Evolutionary conservation across 1,284 basidiomycete genomes (phyloP).

Genomic region (Tilletia setariae): DNA sequence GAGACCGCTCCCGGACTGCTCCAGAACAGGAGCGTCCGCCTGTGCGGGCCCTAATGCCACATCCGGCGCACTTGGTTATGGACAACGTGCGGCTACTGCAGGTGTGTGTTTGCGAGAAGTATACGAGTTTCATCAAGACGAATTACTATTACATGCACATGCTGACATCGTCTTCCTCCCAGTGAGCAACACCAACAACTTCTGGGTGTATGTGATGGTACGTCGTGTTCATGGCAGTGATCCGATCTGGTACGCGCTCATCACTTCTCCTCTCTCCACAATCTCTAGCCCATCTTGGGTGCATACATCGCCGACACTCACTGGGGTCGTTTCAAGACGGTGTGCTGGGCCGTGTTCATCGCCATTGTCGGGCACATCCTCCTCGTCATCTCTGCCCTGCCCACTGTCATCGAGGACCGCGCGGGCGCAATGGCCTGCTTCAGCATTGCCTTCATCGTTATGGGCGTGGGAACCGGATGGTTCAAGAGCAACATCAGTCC

Average conservation of each 20-base stretch:
- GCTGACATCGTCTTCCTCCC: slow-evolving; percentile 16
- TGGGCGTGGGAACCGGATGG: slow-evolving; percentile 65
- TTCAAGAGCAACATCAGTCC: slow-evolving; percentile 65
- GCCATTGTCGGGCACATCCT: slow-evolving; percentile 64
- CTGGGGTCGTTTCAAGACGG: slow-evolving; percentile 59
- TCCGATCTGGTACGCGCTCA: too few relatives aligned
- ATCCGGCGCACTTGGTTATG: slow-evolving; percentile 46
- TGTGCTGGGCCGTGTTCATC: slow-evolving; percentile 55
- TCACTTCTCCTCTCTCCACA: slow-evolving; percentile 17
- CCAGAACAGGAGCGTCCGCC: slow-evolving; percentile 32
- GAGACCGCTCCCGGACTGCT: slow-evolving; percentile 34
- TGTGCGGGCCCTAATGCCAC: slow-evolving; percentile 25
- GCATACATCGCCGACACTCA: slow-evolving; percentile 56
- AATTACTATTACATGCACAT: too few relatives aligned
- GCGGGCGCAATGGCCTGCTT: slow-evolving; percentile 66
- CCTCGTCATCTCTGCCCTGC: slow-evolving; percentile 69
- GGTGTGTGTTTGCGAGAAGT: background rate
- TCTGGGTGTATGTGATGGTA: slow-evolving; percentile 43
- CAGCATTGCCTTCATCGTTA: slow-evolving; percentile 51
- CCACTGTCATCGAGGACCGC: slow-evolving; percentile 62
- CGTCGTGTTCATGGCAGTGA: too few relatives aligned
- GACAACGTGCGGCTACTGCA: slow-evolving; percentile 49
- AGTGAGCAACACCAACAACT: slow-evolving; percentile 50
- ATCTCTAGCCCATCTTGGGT: slow-evolving; percentile 33
- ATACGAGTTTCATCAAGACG: too few relatives aligned